phyloP scores from a whole-genome alignment of 2,329 filamentous ascomycete species.

The Colletotrichum sojae region DNA sequence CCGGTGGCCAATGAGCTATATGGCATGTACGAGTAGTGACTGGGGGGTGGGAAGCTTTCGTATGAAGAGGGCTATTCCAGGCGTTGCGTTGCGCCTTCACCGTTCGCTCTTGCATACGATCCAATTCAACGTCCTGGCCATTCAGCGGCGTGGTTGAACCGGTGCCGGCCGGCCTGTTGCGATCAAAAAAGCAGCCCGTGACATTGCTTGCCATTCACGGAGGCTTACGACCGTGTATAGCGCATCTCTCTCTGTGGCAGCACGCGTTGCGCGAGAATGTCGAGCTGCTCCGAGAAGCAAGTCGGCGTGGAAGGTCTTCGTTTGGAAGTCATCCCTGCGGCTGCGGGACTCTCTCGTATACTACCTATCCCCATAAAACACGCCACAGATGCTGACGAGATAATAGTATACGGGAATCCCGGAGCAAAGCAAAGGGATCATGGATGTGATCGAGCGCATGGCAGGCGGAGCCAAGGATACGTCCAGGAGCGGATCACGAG shows the following conservation, averaged over 20 bases:
- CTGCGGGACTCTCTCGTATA: too few relatives aligned
- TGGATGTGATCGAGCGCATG: background rate
- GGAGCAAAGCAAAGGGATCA: background rate
- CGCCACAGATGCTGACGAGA: conserved; percentile 8
- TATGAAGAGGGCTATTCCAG: background rate
- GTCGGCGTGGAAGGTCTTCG: background rate
- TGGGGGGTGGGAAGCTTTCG: background rate
- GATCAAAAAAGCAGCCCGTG: too few relatives aligned
- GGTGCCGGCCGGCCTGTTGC: background rate
- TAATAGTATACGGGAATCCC: background rate
- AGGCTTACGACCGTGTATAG: too few relatives aligned
- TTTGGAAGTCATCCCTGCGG: background rate
- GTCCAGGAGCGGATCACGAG: conserved; percentile 24
- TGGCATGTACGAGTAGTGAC: background rate
- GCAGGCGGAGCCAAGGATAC: conserved; percentile 15
- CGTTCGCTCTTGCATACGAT: background rate
- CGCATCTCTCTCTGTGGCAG: too few relatives aligned
- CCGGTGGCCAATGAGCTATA: background rate
- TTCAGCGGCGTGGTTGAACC: background rate
- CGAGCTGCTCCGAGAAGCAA: too few relatives aligned
- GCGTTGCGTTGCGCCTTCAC: background rate
- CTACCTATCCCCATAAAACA: background rate
- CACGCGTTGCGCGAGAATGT: too few relatives aligned
- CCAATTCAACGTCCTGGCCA: background rate
- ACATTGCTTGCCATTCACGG: too few relatives aligned